Conservation (phyloP, 2,329 filamentous ascomycete genomes). For the Beauveria varroae region DNA sequence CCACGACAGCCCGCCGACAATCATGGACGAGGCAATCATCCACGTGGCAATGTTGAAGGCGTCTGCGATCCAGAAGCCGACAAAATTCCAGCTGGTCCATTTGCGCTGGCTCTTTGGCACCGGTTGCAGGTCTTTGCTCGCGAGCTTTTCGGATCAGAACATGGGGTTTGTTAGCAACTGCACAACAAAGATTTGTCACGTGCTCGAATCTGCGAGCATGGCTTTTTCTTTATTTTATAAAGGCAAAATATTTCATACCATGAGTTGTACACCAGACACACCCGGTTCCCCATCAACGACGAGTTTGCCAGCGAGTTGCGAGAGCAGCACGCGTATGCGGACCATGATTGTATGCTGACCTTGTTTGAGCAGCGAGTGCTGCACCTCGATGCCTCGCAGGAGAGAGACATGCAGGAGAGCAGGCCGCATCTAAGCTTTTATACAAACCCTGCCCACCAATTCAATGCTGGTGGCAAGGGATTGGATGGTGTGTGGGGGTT, state of each 20-base stretch:
- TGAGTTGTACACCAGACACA: slow-evolving; percentile 8
- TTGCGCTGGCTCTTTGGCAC: slow-evolving; percentile 73
- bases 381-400: no score
- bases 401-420: not conserved
- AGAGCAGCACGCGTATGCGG: not conserved
- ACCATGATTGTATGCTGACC: not conserved
- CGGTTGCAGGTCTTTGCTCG: slow-evolving; percentile 72
- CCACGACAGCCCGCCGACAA: slow-evolving; percentile 72
- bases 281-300: slow-evolving; percentile 1
- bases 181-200: not conserved
- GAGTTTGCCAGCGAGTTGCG: slow-evolving; percentile 1
- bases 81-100: slow-evolving; percentile 85
- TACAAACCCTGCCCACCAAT: not conserved
- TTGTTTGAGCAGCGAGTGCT: not conserved
- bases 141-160: slow-evolving; percentile 42
- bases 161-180: not conserved
- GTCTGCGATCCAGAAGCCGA: slow-evolving; percentile 80
- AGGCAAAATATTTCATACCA: not conserved
- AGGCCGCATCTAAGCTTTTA: not conserved
- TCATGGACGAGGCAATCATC: slow-evolving; percentile 87
- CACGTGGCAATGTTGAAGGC: slow-evolving; percentile 87
- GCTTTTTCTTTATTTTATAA: not conserved
- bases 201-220: not conserved
- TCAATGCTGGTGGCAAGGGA: not conserved
- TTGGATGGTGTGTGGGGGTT: not conserved